Evolutionary conservation across 352 stramenopile species (phyloP).

Genomic region (Elongisporangium prolatum): DNA sequence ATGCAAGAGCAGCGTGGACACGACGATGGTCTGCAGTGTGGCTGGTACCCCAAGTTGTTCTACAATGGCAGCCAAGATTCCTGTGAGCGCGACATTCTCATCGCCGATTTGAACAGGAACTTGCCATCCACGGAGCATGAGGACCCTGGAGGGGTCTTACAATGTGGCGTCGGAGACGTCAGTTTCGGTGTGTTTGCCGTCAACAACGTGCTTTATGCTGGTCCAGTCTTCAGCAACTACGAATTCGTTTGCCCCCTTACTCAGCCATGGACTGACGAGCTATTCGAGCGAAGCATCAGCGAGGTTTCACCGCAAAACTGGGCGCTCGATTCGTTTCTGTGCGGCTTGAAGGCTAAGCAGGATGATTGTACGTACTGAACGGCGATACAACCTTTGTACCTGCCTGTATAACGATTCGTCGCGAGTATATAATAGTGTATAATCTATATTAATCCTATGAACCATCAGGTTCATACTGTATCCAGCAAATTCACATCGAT

Average conservation of each 20-base stretch:
- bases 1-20: background rate
- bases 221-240: constrained; percentile 10
- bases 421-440: too few relatives aligned
- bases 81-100: constrained; percentile 2
- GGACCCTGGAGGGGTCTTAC: constrained; percentile 4
- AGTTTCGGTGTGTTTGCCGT: constrained; percentile 5
- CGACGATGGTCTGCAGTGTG: background rate
- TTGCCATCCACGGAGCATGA: background rate
- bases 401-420: too few relatives aligned
- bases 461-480: too few relatives aligned
- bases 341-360: background rate
- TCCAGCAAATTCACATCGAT: too few relatives aligned
- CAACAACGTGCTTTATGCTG: constrained; percentile 7
- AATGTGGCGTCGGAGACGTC: constrained; percentile 7
- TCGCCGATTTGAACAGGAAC: constrained; percentile 6
- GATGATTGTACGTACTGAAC: background rate
- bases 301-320: background rate
- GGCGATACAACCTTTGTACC: too few relatives aligned
- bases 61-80: constrained; percentile 1
- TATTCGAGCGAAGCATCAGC: background rate
- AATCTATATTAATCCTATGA: too few relatives aligned
- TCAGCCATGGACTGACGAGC: background rate
- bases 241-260: constrained; percentile 3
- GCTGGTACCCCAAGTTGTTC: constrained; percentile 9
- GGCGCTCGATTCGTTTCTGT: constrained; percentile 1